Percentiles rank a stretch among this genome's conserved stretches.
Evolutionary conservation across 192 early-diverging fungal species (phyloP).

Genomic region (Fimicolochytrium jonesii): DNA sequence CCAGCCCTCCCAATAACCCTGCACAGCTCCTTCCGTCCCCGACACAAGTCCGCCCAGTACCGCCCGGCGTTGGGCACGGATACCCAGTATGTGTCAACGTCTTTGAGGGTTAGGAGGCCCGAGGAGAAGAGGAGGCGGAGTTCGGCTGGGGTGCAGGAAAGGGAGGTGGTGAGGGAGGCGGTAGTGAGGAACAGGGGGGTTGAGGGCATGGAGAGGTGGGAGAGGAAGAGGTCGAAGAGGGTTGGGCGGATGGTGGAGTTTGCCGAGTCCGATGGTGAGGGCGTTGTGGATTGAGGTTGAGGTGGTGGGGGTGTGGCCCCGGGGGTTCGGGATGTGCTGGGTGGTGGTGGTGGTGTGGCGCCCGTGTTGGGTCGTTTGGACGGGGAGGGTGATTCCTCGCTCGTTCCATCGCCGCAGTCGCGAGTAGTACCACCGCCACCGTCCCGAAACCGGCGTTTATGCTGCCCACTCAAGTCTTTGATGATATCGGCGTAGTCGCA

Average conservation of each 20-base stretch:
- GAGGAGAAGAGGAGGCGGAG: constrained; percentile 2
- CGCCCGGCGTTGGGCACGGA: constrained; percentile 16
- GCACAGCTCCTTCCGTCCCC: constrained; percentile 4
- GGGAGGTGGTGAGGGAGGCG: background rate
- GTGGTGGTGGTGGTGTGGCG: no score
- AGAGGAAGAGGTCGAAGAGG: background rate
- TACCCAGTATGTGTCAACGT: constrained; percentile 15
- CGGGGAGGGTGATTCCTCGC: no score
- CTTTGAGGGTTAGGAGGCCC: constrained; percentile 17
- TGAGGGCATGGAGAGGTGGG: background rate
- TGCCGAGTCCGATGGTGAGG: background rate
- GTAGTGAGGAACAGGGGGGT: background rate
- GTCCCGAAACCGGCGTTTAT: no score
- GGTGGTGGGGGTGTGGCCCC: background rate
- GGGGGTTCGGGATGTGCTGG: no score
- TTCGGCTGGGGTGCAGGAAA: constrained; percentile 6
- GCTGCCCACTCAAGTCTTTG: no score
- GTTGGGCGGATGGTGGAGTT: background rate
- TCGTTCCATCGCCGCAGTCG: no score
- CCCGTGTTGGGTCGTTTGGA: no score
- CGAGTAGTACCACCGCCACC: no score
- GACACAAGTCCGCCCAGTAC: background rate
- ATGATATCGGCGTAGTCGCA: constrained; percentile 16
- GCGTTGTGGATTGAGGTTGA: background rate
- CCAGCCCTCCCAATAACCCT: background rate